A percentile compares a stretch with the other conserved stretches of the same genome.
Conservation (phyloP, 2,329 filamentous ascomycete genomes). For the Elsinoe perseae region DNA sequence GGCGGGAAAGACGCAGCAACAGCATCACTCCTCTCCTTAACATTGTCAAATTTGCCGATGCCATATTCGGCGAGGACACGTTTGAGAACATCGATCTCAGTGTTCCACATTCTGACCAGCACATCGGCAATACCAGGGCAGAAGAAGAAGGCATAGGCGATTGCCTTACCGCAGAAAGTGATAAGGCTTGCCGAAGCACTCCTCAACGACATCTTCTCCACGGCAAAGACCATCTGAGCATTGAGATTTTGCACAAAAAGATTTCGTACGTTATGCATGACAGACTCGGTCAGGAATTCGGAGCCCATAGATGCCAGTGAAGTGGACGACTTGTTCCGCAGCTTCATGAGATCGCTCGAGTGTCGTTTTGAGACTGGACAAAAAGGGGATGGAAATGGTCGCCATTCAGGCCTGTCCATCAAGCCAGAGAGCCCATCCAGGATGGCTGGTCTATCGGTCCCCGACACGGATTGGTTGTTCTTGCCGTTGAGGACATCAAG, state of each 20-base stretch:
- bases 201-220: constrained; percentile 77
- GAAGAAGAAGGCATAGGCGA: constrained; percentile 89
- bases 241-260: constrained; percentile 78
- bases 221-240: constrained; percentile 76
- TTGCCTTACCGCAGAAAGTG: constrained; percentile 81
- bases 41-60: constrained; percentile 47
- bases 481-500: constrained; percentile 73
- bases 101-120: constrained; percentile 71
- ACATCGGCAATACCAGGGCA: constrained; percentile 80
- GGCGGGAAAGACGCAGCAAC: constrained; percentile 64
- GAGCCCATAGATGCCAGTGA: constrained; percentile 55
- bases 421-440: constrained; percentile 71
- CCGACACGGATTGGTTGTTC: constrained; percentile 68
- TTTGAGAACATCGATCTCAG: constrained; percentile 60
- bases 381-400: constrained; percentile 61
- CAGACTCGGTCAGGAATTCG: constrained; percentile 65
- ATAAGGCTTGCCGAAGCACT: constrained; percentile 60
- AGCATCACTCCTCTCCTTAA: constrained; percentile 47
- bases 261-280: constrained; percentile 80
- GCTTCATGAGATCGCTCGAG: constrained; percentile 31
- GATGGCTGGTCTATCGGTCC: constrained; percentile 73
- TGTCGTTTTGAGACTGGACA: constrained; percentile 53
- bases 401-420: constrained; percentile 87
- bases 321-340: constrained; percentile 45
- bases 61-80: constrained; percentile 64